Evolutionary conservation across 176 grass and related monocot genomes (phyloP), one percentile per base, ranked within the genome.

Genomic region (Hsuehochloa calcarea): DNA sequence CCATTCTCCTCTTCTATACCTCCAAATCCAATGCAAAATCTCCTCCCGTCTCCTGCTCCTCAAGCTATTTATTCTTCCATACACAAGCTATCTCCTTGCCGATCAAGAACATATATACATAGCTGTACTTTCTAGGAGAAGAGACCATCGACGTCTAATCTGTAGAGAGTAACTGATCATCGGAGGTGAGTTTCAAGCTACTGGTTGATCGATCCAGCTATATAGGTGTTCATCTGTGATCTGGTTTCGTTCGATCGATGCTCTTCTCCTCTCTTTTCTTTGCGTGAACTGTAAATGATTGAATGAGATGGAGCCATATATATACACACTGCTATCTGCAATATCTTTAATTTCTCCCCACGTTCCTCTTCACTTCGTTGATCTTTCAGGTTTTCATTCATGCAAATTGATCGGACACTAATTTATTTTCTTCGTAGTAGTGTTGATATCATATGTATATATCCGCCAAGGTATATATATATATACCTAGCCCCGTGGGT

Each of bases 161-260:
- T 65, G n/a, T 87, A 55, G 17, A 23, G 10, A 50, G 14, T 74
- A 60, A 51, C 34, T 44, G 68, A 58, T 68, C 77, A 19, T 70
- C 81, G 26, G 64, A 91, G 89, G 85, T 91, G 85, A 91, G 85
- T 72, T 79, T 40, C 43, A 55, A 75, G 67, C 65, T 70, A 76
- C 60, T 84, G 31, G 23, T 74, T 61, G 68, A 80, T 87, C 84
- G 20, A 74, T 66, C 60, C 11, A 31, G 65, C 7, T 68, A 7
- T 5, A 15, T 6, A 22, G 38, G n/a, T 73, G 37, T 68, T 44
- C 31, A 5, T 78, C 16, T 41, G 76, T 82, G 67, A 83, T 85
- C 50, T 77, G 54, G 26, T 71, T 49, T 46, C 19, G 2, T 80
- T 79, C 38, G 26, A 64, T 81, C 25, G 79, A 34, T 11, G 55